Percentiles rank a stretch among this genome's conserved stretches.
phyloP scores from a whole-genome alignment of 2,329 filamentous ascomycete species.

The Hirsutella thompsonii region DNA sequence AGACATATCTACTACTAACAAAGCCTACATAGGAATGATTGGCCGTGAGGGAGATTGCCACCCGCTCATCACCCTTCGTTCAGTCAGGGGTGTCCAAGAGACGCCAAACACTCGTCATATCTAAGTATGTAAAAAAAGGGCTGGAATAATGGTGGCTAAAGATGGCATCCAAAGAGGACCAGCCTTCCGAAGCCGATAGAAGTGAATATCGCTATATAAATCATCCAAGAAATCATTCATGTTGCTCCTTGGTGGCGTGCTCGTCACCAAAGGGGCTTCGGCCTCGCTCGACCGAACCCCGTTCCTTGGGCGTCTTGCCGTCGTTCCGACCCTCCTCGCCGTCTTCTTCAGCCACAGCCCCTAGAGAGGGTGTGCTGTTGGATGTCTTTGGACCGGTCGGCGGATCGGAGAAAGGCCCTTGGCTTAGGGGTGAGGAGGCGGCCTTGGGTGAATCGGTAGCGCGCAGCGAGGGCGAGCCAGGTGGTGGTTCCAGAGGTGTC shows the following conservation, averaged over 20 bases:
- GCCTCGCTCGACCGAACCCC: constrained; percentile 15
- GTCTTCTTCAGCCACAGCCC: constrained; percentile 43
- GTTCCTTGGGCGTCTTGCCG: constrained; percentile 13
- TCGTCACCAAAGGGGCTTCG: constrained; percentile 45
- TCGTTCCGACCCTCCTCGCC: constrained; percentile 24
- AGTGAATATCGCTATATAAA: background rate
- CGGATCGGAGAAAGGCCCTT: constrained; percentile 48
- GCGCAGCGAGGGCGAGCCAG: constrained; percentile 5
- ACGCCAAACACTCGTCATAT: too few relatives aligned
- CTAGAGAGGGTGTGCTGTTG: constrained; percentile 32
- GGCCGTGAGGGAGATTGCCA: too few relatives aligned
- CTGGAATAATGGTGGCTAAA: too few relatives aligned
- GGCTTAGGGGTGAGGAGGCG: constrained; percentile 26
- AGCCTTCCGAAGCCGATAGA: background rate
- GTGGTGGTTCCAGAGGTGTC: constrained; percentile 2
- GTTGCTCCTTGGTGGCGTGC: constrained; percentile 38
- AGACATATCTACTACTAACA: too few relatives aligned
- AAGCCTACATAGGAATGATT: too few relatives aligned
- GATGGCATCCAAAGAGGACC: too few relatives aligned
- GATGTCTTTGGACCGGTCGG: constrained; percentile 18
- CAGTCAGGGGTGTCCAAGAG: too few relatives aligned
- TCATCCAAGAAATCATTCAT: background rate
- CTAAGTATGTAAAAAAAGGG: too few relatives aligned
- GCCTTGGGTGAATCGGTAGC: background rate
- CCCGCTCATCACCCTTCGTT: too few relatives aligned